Conservation (phyloP, 192 early-diverging fungal species). For the Backusella tarrabulga region DNA sequence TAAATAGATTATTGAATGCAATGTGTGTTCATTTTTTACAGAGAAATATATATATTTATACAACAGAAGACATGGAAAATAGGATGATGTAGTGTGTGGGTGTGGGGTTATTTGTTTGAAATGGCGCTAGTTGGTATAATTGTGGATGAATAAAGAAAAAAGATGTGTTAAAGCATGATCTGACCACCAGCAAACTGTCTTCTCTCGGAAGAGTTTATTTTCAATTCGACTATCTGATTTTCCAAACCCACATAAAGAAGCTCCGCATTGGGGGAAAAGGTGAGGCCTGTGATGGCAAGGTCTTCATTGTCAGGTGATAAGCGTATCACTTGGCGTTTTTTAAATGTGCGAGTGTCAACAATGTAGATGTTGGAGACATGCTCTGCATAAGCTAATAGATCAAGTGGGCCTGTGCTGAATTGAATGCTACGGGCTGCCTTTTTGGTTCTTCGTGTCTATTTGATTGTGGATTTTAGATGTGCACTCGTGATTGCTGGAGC, state of each 20-base stretch:
- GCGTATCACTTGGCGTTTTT: constrained; percentile 75
- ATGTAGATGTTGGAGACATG: constrained; percentile 85
- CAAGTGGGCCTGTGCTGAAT: constrained; percentile 88
- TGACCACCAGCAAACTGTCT: constrained; percentile 79
- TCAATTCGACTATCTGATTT: constrained; percentile 73
- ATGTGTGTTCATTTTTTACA: background rate
- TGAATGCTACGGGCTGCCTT: constrained; percentile 82
- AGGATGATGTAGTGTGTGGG: background rate
- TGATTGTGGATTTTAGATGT: background rate
- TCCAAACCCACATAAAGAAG: constrained; percentile 58
- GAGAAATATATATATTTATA: constrained; percentile 3
- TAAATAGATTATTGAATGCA: constrained; percentile 10
- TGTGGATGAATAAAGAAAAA: background rate
- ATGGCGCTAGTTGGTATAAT: background rate
- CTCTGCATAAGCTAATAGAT: constrained; percentile 78
- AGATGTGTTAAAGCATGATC: constrained; percentile 50
- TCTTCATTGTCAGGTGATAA: constrained; percentile 64
- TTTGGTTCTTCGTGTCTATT: constrained; percentile 63
- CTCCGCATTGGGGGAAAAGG: constrained; percentile 68
- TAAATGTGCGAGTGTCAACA: constrained; percentile 88
- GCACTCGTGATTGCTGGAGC: background rate
- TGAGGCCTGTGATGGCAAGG: constrained; percentile 82
- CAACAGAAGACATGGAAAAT: background rate
- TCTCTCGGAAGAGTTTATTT: constrained; percentile 74
- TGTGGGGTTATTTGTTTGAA: background rate